Percentiles rank a stretch among this genome's conserved stretches.
Conservation (phyloP, 2,329 filamentous ascomycete species). For the Parafenestella ontariensis region DNA sequence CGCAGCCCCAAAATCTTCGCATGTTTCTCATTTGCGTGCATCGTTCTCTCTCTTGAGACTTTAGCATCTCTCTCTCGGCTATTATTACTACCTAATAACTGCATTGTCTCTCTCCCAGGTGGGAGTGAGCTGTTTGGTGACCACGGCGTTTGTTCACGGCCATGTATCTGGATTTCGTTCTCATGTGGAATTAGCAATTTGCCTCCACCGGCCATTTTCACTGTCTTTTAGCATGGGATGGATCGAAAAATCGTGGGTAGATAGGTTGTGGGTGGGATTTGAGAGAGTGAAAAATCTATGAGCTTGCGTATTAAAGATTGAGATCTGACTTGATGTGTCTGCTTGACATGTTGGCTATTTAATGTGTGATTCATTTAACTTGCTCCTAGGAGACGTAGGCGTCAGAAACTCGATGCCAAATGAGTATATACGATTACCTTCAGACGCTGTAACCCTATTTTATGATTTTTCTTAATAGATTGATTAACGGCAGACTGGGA, state of each 20-base stretch:
- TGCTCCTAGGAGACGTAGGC: background rate
- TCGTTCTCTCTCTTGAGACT: background rate
- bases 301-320: background rate
- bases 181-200: constrained; percentile 2
- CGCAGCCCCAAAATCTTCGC: constrained; percentile 18
- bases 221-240: background rate
- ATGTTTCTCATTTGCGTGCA: constrained; percentile 5
- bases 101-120: constrained; percentile 13
- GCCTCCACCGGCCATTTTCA: background rate
- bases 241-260: background rate
- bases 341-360: background rate
- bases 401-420: background rate
- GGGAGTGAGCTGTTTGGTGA: constrained; percentile 7
- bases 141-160: constrained; percentile 11
- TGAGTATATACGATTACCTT: no score
- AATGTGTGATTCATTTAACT: background rate
- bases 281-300: background rate
- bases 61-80: constrained; percentile 3
- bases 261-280: background rate
- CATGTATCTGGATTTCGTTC: constrained; percentile 2
- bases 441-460: no score
- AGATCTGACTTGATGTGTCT: background rate
- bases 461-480: no score
- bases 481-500: no score
- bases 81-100: constrained; percentile 12